phyloP scores from a whole-genome alignment of 768 basidiomycete genomes.

The Tricholoma flavovirens region DNA sequence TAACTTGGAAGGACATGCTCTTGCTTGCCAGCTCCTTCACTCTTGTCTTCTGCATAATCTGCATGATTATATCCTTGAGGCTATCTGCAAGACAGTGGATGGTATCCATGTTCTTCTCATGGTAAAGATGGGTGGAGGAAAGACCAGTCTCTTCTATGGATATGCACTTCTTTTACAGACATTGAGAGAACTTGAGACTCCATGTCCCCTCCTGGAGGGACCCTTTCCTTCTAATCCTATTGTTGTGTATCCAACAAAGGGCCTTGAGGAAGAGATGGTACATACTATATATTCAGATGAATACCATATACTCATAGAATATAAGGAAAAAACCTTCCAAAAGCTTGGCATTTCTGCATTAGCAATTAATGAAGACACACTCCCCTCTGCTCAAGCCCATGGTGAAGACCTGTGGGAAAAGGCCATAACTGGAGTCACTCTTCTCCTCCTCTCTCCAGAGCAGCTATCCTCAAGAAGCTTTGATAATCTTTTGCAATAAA shows the following conservation, averaged over 20 bases:
- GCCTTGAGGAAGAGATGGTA: constrained; percentile 16
- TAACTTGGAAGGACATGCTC: neutral
- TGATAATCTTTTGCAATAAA: constrained; percentile 9
- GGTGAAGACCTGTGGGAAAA: constrained; percentile 12
- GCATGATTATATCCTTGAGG: constrained; percentile 21
- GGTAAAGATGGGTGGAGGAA: constrained; percentile 14
- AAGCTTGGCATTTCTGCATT: constrained; percentile 16
- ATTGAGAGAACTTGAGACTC: neutral
- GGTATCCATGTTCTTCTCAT: constrained; percentile 16
- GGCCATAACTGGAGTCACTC: constrained; percentile 8
- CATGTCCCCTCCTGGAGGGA: constrained; percentile 5
- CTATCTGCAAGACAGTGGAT: constrained; percentile 18
- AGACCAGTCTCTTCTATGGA: constrained; percentile 11
- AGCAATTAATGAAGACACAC: constrained; percentile 18
- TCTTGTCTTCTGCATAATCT: constrained; percentile 1
- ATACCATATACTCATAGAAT: too few species aligned
- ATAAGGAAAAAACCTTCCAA: neutral
- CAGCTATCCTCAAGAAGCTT: neutral
- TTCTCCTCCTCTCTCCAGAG: constrained; percentile 11
- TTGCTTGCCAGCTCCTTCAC: neutral
- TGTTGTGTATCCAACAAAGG: constrained; percentile 12
- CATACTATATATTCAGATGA: neutral
- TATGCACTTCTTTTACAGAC: neutral
- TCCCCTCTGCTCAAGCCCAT: neutral
- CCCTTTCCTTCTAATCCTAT: constrained; percentile 12